Evolutionary conservation across 495 filamentous ascomycete genomes (phyloP).

Genomic region (Trichoderma erinaceum): DNA sequence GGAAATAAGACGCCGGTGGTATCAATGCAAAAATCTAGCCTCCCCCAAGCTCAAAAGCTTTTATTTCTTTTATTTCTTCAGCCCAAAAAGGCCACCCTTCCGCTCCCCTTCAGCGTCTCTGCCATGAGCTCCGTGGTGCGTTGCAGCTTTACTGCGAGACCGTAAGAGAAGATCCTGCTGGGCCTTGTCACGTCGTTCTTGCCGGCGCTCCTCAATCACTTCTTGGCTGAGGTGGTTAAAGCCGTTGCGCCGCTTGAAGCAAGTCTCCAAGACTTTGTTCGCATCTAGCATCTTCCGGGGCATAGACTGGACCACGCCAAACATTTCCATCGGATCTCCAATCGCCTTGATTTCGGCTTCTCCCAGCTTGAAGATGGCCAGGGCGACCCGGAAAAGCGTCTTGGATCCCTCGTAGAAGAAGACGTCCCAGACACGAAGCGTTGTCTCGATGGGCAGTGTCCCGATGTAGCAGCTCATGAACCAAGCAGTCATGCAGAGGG

Average conservation of each 20-base stretch:
- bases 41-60: not conserved
- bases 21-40: constrained; percentile 11
- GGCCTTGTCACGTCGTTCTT: constrained; percentile 49
- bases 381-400: constrained; percentile 87
- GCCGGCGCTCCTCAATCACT: constrained; percentile 53
- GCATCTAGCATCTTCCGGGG: constrained; percentile 76
- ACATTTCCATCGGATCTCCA: constrained; percentile 89
- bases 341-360: constrained; percentile 75
- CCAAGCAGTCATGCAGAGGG: constrained; percentile 92
- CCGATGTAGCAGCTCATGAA: constrained; percentile 97
- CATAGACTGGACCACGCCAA: constrained; percentile 88
- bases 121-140: constrained; percentile 8
- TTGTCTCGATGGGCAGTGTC: constrained; percentile 82
- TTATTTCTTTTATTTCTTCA: constrained; percentile 26
- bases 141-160: constrained; percentile 8
- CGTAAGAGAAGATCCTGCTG: constrained; percentile 31
- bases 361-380: constrained; percentile 88
- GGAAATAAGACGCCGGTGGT: constrained; percentile 16
- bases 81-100: constrained; percentile 31
- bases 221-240: constrained; percentile 74
- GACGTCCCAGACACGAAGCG: constrained; percentile 87
- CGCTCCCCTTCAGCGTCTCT: constrained; percentile 13
- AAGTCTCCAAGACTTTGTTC: constrained; percentile 72
- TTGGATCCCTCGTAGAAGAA: constrained; percentile 95
- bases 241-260: constrained; percentile 71